A percentile compares a stretch with the other conserved stretches of the same genome.
phyloP scores from a whole-genome alignment of 2,329 filamentous ascomycete species.

The Orbilia brochopaga region DNA sequence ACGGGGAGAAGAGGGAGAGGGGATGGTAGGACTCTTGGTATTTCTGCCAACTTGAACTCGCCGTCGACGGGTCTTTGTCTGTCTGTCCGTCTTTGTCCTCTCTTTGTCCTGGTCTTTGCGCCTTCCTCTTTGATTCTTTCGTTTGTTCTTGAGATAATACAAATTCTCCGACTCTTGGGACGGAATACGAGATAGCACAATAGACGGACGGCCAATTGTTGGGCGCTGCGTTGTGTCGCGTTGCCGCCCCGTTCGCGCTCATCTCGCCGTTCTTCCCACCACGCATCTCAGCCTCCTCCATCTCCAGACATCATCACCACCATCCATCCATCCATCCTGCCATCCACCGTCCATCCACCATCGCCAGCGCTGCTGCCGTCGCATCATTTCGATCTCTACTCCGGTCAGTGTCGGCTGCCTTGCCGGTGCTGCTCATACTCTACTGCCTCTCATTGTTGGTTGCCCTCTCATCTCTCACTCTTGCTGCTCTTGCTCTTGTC shows the following conservation, averaged over 20 bases:
- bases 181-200: no score
- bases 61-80: neutral
- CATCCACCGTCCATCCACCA: no score
- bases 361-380: slow-evolving; percentile 53
- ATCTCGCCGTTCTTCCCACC: neutral
- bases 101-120: neutral
- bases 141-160: no score
- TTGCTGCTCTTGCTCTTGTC: slow-evolving; percentile 34
- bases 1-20: no score
- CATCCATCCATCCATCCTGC: slow-evolving; percentile 48
- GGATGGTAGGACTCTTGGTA: no score
- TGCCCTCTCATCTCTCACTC: slow-evolving; percentile 48
- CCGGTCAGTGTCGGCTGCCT: neutral
- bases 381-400: slow-evolving; percentile 30
- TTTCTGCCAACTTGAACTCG: neutral
- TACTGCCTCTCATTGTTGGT: slow-evolving; percentile 50
- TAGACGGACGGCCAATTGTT: no score
- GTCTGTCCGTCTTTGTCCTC: neutral
- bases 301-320: slow-evolving; percentile 35
- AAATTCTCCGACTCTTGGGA: no score
- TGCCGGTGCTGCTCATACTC: neutral
- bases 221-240: neutral
- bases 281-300: neutral
- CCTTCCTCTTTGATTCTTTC: neutral
- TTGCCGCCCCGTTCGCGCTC: neutral